A percentile compares a stretch with the other conserved stretches of the same genome.
Conservation (phyloP, 2,329 filamentous ascomycete species). For the Alternaria atra region DNA sequence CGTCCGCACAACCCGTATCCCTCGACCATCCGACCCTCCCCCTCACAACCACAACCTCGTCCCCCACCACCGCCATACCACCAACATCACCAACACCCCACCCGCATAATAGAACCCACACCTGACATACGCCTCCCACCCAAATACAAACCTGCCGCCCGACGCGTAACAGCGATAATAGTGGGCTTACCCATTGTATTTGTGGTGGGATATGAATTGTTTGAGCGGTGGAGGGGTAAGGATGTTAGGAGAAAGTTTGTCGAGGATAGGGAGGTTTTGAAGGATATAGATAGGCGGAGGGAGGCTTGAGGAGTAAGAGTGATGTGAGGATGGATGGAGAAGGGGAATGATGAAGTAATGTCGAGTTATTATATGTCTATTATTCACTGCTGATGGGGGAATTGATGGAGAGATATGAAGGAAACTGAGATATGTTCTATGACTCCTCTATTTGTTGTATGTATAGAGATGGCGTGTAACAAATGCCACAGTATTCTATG, state of each 20-base stretch:
- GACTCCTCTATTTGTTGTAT: background rate
- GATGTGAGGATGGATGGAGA: background rate
- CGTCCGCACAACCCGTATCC: constrained; percentile 8
- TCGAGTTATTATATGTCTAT: too few relatives aligned
- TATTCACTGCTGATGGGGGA: too few relatives aligned
- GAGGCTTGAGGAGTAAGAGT: background rate
- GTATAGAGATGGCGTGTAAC: background rate
- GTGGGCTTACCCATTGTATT: constrained; percentile 47
- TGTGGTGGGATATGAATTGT: constrained; percentile 47
- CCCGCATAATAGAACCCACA: constrained; percentile 32
- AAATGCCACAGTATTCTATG: background rate
- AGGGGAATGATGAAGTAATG: too few relatives aligned
- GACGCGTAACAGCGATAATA: constrained; percentile 45
- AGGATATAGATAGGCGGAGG: background rate
- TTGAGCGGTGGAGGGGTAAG: constrained; percentile 33
- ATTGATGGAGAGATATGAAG: background rate
- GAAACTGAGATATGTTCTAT: background rate
- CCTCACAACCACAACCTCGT: background rate
- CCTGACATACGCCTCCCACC: constrained; percentile 32
- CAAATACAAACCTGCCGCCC: constrained; percentile 46
- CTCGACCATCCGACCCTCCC: constrained; percentile 5
- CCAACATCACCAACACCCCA: constrained; percentile 5
- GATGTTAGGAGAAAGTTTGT: constrained; percentile 28
- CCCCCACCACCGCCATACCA: background rate
- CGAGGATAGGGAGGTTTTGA: background rate